phyloP scores from a whole-genome alignment of 192 early-diverging fungal genomes.

The Oehlia diaphana region DNA sequence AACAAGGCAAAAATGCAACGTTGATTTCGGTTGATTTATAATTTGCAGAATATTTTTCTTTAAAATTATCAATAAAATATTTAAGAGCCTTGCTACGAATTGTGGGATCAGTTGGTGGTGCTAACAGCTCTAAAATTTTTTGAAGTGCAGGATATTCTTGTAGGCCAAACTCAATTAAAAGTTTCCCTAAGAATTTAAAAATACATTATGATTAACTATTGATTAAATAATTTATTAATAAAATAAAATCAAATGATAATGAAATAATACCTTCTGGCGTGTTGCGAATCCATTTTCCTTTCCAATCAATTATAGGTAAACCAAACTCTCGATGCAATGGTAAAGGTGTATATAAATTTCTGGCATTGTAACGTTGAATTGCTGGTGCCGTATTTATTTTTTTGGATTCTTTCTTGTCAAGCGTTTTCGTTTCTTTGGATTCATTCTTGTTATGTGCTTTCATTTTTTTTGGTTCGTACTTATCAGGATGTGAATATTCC shows the following conservation, averaged over 20 bases:
- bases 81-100: conserved; percentile 56
- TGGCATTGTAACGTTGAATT: conserved; percentile 52
- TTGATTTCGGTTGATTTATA: conserved; percentile 50
- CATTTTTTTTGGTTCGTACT: too few species aligned
- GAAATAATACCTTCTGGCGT: conserved; percentile 30
- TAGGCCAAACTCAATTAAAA: conserved; percentile 53
- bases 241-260: too few species aligned
- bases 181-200: conserved; percentile 35
- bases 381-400: background rate
- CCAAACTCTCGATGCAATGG: conserved; percentile 58
- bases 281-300: conserved; percentile 43
- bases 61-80: conserved; percentile 74
- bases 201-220: too few species aligned
- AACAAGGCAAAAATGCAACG: conserved; percentile 64
- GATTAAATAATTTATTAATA: too few species aligned
- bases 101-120: conserved; percentile 29
- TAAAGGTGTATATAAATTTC: conserved; percentile 67
- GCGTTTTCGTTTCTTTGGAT: background rate
- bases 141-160: conserved; percentile 41
- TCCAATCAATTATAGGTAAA: conserved; percentile 73
- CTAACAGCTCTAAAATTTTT: conserved; percentile 41
- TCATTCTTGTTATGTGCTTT: too few species aligned
- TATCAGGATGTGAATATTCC: too few species aligned
- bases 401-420: too few species aligned
- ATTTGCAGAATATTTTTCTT: conserved; percentile 48